These are phyloP conservation scores for Yueomyces sp. DNA, from an alignment of 1,139 yeast genomes.

Conservation along the genomic window DNA sequence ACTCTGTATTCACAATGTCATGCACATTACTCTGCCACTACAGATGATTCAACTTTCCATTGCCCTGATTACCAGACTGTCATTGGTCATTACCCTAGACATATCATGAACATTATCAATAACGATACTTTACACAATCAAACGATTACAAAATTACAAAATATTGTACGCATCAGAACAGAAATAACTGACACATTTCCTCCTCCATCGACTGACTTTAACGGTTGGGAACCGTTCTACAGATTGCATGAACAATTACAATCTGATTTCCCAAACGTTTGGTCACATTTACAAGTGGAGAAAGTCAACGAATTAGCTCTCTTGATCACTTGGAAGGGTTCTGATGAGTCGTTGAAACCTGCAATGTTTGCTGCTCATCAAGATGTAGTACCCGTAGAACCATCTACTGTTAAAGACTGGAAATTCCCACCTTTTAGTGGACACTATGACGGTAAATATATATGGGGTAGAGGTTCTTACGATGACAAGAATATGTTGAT, in stretches of 20 bases:
- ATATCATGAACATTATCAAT: constrained; percentile 1
- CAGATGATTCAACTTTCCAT: neutral
- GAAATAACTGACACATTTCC: constrained; percentile 11
- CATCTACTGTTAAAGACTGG: constrained; percentile 48
- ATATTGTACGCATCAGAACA: constrained; percentile 12
- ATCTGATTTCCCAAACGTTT: constrained; percentile 47
- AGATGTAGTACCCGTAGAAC: constrained; percentile 74
- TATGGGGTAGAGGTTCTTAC: constrained; percentile 56
- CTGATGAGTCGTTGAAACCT: constrained; percentile 43
- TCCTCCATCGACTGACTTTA: constrained; percentile 6
- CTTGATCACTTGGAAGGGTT: constrained; percentile 56
- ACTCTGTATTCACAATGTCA: too few relatives aligned
- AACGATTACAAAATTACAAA: constrained; percentile 9
- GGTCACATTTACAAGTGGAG: constrained; percentile 35
- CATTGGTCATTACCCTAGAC: neutral
- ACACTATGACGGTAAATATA: constrained; percentile 42
- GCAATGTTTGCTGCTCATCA: constrained; percentile 63
- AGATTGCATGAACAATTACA: constrained; percentile 42
- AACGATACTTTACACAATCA: constrained; percentile 7
- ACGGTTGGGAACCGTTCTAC: constrained; percentile 12
- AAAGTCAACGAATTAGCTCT: constrained; percentile 56
- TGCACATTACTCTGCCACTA: too few relatives aligned
- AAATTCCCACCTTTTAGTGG: constrained; percentile 59
- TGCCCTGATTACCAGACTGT: neutral
- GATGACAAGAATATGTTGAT: constrained; percentile 53